These are phyloP conservation scores for Zoysia matrella DNA, from an alignment of 202 grass and related monocot genomes.

Conservation along the genomic window DNA sequence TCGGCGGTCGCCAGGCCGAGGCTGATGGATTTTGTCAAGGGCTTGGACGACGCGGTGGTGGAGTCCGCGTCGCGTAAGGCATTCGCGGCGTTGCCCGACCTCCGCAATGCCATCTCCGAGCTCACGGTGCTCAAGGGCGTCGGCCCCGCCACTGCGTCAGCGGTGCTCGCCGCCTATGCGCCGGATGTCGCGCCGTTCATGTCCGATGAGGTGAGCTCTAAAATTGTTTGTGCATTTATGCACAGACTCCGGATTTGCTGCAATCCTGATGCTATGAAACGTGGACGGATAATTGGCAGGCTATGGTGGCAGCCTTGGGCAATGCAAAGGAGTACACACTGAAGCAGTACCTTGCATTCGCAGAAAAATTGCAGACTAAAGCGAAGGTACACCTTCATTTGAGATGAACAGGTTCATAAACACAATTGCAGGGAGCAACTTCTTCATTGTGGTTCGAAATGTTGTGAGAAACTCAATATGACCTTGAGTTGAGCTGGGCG, in stretches of 20 bases:
- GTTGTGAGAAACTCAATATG: neutral
- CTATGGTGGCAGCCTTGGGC: constrained; percentile 74
- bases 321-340: constrained; percentile 86
- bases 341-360: constrained; percentile 79
- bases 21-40: constrained; percentile 78
- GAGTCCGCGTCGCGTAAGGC: constrained; percentile 76
- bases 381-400: constrained; percentile 56
- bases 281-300: constrained; percentile 50
- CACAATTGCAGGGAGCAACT: neutral
- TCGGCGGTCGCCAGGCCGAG: constrained; percentile 59
- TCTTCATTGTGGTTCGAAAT: constrained; percentile 1
- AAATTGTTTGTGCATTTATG: neutral
- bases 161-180: constrained; percentile 76
- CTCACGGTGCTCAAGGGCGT: constrained; percentile 83
- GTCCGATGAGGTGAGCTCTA: constrained; percentile 80
- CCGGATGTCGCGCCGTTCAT: constrained; percentile 82
- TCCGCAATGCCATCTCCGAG: constrained; percentile 67
- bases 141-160: constrained; percentile 88
- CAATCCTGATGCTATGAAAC: neutral
- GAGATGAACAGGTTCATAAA: constrained; percentile 12
- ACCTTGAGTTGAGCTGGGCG: neutral
- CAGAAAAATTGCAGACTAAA: constrained; percentile 78
- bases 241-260: neutral
- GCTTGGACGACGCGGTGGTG: constrained; percentile 60
- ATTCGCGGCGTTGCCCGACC: constrained; percentile 69